A percentile compares a stretch with the other conserved stretches of the same genome.
These are phyloP conservation scores for Xylona heveae DNA, from an alignment of 495 filamentous ascomycete species.

Conservation along the genomic window DNA sequence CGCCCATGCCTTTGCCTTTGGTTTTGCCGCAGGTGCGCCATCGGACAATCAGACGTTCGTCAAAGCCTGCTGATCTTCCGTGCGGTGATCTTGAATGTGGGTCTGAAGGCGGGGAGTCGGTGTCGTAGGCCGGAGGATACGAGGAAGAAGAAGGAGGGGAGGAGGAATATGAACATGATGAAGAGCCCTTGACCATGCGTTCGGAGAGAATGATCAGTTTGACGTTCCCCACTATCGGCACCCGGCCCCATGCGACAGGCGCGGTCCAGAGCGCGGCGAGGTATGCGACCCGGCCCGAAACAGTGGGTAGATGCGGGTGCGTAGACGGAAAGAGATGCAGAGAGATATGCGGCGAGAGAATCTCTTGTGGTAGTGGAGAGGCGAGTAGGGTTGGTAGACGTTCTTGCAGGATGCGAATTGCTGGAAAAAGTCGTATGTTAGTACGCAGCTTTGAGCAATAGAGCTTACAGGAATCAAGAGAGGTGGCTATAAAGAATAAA, in stretches of 20 bases:
- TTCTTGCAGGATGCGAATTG: slow-evolving; percentile 66
- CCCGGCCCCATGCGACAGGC: slow-evolving; percentile 81
- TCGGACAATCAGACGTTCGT: slow-evolving; percentile 67
- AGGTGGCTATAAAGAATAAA: neutral
- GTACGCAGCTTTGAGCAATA: slow-evolving; percentile 1
- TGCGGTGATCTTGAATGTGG: slow-evolving; percentile 5
- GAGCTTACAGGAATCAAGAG: neutral
- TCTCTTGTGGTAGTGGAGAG: slow-evolving; percentile 59
- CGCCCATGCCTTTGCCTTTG: slow-evolving; percentile 15
- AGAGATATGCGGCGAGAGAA: slow-evolving; percentile 77
- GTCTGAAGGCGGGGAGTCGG: slow-evolving; percentile 7
- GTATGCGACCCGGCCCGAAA: slow-evolving; percentile 76
- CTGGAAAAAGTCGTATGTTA: slow-evolving; percentile 19
- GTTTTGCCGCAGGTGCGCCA: slow-evolving; percentile 48
- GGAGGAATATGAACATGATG: neutral
- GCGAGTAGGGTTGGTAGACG: slow-evolving; percentile 72
- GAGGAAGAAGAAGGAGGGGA: neutral
- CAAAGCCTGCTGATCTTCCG: slow-evolving; percentile 20
- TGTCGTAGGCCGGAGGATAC: slow-evolving; percentile 15
- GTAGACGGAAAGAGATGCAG: slow-evolving; percentile 93
- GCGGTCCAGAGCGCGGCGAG: slow-evolving; percentile 87
- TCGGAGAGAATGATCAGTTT: slow-evolving; percentile 70
- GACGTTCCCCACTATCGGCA: slow-evolving; percentile 78
- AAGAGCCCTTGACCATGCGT: slow-evolving; percentile 43
- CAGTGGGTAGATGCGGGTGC: slow-evolving; percentile 82